These are phyloP conservation scores for Pyricularia sp. DNA, from an alignment of 2,329 filamentous ascomycete genomes.

Conservation along the genomic window DNA sequence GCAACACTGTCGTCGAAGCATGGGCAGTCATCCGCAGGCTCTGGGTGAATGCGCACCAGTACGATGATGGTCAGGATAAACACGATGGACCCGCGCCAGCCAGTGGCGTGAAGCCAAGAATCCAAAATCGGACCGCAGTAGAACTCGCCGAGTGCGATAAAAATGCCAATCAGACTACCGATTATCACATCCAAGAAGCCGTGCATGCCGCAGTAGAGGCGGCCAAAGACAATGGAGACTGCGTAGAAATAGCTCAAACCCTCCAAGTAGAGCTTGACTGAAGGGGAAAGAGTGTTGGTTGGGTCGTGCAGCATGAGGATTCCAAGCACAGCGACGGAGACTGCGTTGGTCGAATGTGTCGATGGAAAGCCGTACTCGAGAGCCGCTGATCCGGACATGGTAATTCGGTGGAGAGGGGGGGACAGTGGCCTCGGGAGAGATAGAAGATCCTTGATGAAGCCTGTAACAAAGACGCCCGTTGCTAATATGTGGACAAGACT, in stretches of 20 bases:
- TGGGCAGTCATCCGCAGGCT: conserved; percentile 92
- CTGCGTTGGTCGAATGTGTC: conserved; percentile 93
- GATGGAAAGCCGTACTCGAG: conserved; percentile 97
- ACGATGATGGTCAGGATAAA: conserved; percentile 59
- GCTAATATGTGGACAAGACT: conserved; percentile 69
- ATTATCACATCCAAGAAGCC: conserved; percentile 86
- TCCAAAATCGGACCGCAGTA: conserved; percentile 56
- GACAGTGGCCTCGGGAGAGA: conserved; percentile 88
- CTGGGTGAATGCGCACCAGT: conserved; percentile 82
- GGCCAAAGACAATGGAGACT: conserved; percentile 78
- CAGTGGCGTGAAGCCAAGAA: conserved; percentile 56
- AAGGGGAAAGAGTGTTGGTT: conserved; percentile 40
- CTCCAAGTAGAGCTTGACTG: conserved; percentile 55
- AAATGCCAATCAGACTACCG: conserved; percentile 67
- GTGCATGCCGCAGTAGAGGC: conserved; percentile 97
- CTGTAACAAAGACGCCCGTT: conserved; percentile 75
- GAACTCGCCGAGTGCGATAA: conserved; percentile 51
- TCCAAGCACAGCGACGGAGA: conserved; percentile 77
- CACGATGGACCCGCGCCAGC: conserved; percentile 54
- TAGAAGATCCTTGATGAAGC: conserved; percentile 88
- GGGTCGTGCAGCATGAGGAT: conserved; percentile 59
- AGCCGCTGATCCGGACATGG: conserved; percentile 91
- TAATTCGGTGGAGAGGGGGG: conserved; percentile 86
- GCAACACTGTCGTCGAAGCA: conserved; percentile 95
- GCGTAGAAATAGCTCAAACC: conserved; percentile 73